A percentile compares a stretch with the other conserved stretches of the same genome.
phyloP scores from a whole-genome alignment of 495 filamentous ascomycete genomes.

The Hyphodiscus hymeniophilus region DNA sequence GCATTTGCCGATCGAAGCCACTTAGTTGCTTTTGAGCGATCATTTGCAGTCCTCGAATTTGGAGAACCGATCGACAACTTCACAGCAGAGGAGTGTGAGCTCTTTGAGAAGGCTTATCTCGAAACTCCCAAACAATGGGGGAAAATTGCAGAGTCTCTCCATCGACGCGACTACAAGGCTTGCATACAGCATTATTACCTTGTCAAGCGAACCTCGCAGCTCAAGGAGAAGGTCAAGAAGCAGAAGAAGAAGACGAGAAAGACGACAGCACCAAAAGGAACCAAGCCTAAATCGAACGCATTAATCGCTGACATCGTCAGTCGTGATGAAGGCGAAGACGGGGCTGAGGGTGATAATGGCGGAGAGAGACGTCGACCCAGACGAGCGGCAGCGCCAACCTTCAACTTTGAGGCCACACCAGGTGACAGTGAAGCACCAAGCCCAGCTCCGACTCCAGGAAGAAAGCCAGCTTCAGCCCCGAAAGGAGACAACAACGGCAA shows the following conservation, averaged over 20 bases:
- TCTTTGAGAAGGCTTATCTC: constrained; percentile 72
- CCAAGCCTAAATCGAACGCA: constrained; percentile 64
- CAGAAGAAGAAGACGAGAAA: constrained; percentile 52
- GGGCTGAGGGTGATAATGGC: constrained; percentile 39
- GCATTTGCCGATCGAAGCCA: constrained; percentile 69
- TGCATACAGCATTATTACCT: constrained; percentile 96
- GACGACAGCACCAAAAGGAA: constrained; percentile 21
- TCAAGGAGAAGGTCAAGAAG: constrained; percentile 76
- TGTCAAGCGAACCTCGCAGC: constrained; percentile 78
- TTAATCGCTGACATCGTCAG: constrained; percentile 63
- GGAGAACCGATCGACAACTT: constrained; percentile 76
- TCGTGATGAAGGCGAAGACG: constrained; percentile 45
- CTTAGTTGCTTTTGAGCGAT: constrained; percentile 53
- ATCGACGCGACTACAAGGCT: constrained; percentile 67
- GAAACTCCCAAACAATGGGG: constrained; percentile 87
- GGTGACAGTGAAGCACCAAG: constrained; percentile 49
- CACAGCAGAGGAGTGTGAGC: constrained; percentile 64
- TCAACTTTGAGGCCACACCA: constrained; percentile 34
- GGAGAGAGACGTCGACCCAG: constrained; percentile 41
- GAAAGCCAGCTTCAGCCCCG: constrained; percentile 20
- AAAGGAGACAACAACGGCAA: constrained; percentile 17
- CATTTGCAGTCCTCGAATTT: constrained; percentile 63
- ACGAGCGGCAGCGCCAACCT: constrained; percentile 46
- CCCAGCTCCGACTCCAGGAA: constrained; percentile 23
- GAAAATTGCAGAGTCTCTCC: constrained; percentile 68